Percentiles rank a stretch among this genome's conserved stretches.
phyloP scores from a whole-genome alignment of 225 moss, liverwort and hornwort genomes.

The Polytrichum commune region DNA sequence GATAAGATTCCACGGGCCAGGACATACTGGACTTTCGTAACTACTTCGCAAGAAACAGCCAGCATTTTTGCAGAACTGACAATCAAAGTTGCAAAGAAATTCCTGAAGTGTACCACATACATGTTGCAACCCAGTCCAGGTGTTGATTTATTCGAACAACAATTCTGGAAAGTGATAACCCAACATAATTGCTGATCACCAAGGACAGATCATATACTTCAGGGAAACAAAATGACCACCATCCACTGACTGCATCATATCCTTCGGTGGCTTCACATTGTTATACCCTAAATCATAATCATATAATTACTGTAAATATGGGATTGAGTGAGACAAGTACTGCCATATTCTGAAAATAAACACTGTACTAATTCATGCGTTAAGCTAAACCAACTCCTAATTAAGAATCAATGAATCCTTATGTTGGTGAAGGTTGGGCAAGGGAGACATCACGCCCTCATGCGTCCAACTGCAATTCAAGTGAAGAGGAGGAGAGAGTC shows the following conservation, averaged over 20 bases:
- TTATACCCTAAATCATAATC: neutral
- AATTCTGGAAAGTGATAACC: too few species aligned
- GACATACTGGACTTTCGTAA: neutral
- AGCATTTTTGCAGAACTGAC: neutral
- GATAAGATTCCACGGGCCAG: neutral
- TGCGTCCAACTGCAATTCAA: too few species aligned
- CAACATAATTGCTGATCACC: neutral
- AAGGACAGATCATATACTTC: conserved; percentile 1
- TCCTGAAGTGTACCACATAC: neutral
- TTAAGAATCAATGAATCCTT: too few species aligned
- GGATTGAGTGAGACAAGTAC: too few species aligned
- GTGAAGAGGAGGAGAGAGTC: too few species aligned
- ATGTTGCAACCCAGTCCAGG: conserved; percentile 1
- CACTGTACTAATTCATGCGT: too few species aligned
- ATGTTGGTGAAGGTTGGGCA: too few species aligned
- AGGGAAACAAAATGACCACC: conserved; percentile 1
- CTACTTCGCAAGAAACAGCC: neutral
- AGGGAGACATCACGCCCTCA: too few species aligned
- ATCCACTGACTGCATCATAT: neutral
- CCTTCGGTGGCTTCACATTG: neutral
- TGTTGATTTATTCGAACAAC: neutral
- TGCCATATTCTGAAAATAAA: too few species aligned
- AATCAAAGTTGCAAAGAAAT: neutral
- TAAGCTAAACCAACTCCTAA: too few species aligned
- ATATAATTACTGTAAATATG: too few species aligned